A percentile compares a stretch with the other conserved stretches of the same genome.
Conservation (phyloP, 2,329 filamentous ascomycete species). For the Fusarium tanahbumbuense region DNA sequence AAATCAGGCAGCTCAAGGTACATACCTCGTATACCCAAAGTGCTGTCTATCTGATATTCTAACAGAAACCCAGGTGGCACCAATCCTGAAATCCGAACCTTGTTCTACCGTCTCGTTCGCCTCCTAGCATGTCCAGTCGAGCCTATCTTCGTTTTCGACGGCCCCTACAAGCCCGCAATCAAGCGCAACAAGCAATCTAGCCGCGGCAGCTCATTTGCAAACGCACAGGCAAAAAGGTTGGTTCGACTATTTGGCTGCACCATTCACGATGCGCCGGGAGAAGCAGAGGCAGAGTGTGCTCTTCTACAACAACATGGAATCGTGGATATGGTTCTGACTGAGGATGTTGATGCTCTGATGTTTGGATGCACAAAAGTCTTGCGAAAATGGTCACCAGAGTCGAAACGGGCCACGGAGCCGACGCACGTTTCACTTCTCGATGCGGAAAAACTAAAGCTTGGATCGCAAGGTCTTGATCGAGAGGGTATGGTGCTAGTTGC, state of each 20-base stretch:
- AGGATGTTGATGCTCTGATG: conserved; percentile 98
- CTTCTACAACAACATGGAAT: conserved; percentile 82
- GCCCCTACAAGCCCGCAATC: conserved; percentile 83
- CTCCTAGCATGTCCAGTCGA: conserved; percentile 82
- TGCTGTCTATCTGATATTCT: neutral
- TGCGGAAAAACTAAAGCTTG: conserved; percentile 62
- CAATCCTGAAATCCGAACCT: conserved; percentile 88
- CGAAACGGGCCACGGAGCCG: conserved; percentile 71
- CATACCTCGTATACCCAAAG: neutral
- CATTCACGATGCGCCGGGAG: conserved; percentile 87
- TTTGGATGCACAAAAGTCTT: conserved; percentile 87
- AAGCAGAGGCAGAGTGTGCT: conserved; percentile 96
- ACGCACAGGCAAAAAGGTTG: conserved; percentile 83
- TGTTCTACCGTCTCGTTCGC: conserved; percentile 90
- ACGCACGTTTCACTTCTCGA: conserved; percentile 91
- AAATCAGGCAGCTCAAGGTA: conserved; percentile 81
- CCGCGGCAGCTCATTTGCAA: conserved; percentile 73
- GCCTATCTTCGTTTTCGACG: conserved; percentile 91
- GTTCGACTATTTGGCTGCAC: conserved; percentile 87
- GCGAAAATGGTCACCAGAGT: conserved; percentile 85
- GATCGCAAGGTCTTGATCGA: conserved; percentile 73
- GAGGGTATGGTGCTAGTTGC: conserved; percentile 95
- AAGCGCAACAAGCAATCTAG: conserved; percentile 86
- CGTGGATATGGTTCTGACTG: conserved; percentile 93
- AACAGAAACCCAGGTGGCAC: conserved; percentile 70